A percentile compares a stretch with the other conserved stretches of the same genome.
phyloP scores from a whole-genome alignment of 805 yeast genomes.

The Metschnikowia anglica region DNA sequence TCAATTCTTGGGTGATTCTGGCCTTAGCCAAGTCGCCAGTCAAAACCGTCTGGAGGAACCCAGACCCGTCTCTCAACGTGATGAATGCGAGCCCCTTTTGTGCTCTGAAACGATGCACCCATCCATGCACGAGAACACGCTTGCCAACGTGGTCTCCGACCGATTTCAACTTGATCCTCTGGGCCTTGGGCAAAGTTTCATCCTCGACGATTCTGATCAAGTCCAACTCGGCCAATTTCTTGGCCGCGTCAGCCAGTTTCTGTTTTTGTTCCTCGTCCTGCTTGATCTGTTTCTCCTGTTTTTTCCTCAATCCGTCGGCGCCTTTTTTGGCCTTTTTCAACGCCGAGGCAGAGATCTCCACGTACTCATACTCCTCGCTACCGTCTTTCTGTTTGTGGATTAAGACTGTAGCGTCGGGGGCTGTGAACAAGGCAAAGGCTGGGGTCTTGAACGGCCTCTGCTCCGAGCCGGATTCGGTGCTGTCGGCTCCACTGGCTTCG shows the following conservation, averaged over 20 bases:
- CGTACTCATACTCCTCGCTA: conserved; percentile 49
- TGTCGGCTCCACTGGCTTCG: conserved; percentile 72
- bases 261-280: conserved; percentile 63
- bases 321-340: conserved; percentile 96
- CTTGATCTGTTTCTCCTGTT: conserved; percentile 64
- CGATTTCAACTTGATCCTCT: conserved; percentile 60
- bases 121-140: conserved; percentile 82
- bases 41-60: conserved; percentile 82
- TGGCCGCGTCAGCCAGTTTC: conserved; percentile 56
- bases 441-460: conserved; percentile 74
- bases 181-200: conserved; percentile 65
- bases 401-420: conserved; percentile 55
- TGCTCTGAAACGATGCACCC: conserved; percentile 92
- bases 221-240: conserved; percentile 74
- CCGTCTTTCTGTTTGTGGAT: conserved; percentile 63
- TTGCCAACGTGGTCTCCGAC: conserved; percentile 55
- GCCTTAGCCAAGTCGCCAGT: conserved; percentile 92
- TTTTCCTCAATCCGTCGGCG: conserved; percentile 85
- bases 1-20: conserved; percentile 76
- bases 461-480: conserved; percentile 61
- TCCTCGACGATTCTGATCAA: conserved; percentile 73
- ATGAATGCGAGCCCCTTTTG: conserved; percentile 92
- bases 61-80: conserved; percentile 94
- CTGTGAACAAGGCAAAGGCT: conserved; percentile 69
- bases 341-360: conserved; percentile 84